Base-by-base conservation (phyloP, 768 basidiomycete species). In the Neoboletus magnificus region DNA sequence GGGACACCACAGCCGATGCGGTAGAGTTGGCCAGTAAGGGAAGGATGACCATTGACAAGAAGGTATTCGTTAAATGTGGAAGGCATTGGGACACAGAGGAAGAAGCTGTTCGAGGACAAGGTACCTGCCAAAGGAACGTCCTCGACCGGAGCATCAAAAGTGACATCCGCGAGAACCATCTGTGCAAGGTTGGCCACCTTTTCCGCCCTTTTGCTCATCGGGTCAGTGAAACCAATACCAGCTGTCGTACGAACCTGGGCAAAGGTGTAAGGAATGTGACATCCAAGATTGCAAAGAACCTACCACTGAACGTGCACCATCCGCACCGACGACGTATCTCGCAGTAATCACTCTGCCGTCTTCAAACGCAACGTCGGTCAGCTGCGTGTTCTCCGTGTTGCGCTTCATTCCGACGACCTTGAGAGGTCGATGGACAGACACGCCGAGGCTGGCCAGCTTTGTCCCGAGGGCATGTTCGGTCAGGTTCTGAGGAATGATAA, bases 271-370 rank as follows among this genome's bases (percentile, higher is more conserved):
- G n/a, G n/a, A n/a, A n/a, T n/a, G n/a, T n/a, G n/a, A n/a, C n/a
- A n/a, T n/a, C n/a, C n/a, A n/a, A n/a, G n/a, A n/a, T n/a, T n/a
- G n/a, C n/a, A n/a, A n/a, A n/a, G n/a, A n/a, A n/a, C n/a, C n/a
- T n/a, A n/a, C n/a, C n/a, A n/a, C n/a, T n/a, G n/a, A n/a, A n/a
- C n/a, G n/a, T n/a, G n/a, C n/a, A n/a, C n/a, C n/a, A n/a, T n/a
- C n/a, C n/a, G n/a, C n/a, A n/a, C n/a, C n/a, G n/a, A n/a, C n/a
- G 2, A 83, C 76, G 59, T 80, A 82, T 37, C 70, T 74, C 9
- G 81, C 69, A 2, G 66, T 72, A 15, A 82, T 66, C 10, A 71
- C 64, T 40, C 71, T 70, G 1, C 81, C 81, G 29, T 75, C 73
- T 23, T 82, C 79, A 54, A 84, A 82, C 0, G 62, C 51, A 8